Evolutionary conservation across 768 basidiomycete species (phyloP).

Genomic region (Serendipita indica): DNA sequence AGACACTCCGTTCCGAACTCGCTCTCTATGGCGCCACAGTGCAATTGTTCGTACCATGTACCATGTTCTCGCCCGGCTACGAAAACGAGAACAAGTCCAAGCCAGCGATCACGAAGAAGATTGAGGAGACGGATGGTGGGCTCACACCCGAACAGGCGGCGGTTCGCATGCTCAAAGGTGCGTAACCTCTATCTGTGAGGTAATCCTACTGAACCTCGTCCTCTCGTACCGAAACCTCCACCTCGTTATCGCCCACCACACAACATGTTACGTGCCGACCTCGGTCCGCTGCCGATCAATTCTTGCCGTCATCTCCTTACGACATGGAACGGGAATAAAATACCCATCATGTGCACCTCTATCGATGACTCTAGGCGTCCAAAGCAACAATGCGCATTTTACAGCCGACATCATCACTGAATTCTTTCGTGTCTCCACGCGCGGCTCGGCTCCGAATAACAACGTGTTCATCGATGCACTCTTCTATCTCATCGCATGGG

Average conservation of each 20-base stretch:
- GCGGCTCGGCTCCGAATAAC: slow-evolving; percentile 46
- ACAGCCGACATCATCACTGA: slow-evolving; percentile 52
- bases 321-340: background rate
- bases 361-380: slow-evolving; percentile 35
- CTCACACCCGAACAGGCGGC: slow-evolving; percentile 52
- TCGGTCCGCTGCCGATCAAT: background rate
- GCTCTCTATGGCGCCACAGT: slow-evolving; percentile 61
- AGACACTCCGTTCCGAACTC: slow-evolving; percentile 66
- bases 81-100: slow-evolving; percentile 65
- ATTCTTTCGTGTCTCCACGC: slow-evolving; percentile 52
- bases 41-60: slow-evolving; percentile 70
- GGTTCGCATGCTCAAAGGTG: slow-evolving; percentile 41
- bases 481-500: slow-evolving; percentile 29
- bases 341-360: background rate
- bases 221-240: background rate
- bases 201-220: background rate
- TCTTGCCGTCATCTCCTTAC: background rate
- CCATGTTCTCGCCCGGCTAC: slow-evolving; percentile 65
- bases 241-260: background rate
- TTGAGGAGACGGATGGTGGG: slow-evolving; percentile 60
- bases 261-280: background rate
- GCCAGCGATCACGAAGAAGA: slow-evolving; percentile 54
- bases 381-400: slow-evolving; percentile 57
- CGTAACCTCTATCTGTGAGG: slow-evolving; percentile 13
- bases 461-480: slow-evolving; percentile 43